phyloP scores from a whole-genome alignment of 1,284 basidiomycete genomes.

The Phaffia rhodozyma region DNA sequence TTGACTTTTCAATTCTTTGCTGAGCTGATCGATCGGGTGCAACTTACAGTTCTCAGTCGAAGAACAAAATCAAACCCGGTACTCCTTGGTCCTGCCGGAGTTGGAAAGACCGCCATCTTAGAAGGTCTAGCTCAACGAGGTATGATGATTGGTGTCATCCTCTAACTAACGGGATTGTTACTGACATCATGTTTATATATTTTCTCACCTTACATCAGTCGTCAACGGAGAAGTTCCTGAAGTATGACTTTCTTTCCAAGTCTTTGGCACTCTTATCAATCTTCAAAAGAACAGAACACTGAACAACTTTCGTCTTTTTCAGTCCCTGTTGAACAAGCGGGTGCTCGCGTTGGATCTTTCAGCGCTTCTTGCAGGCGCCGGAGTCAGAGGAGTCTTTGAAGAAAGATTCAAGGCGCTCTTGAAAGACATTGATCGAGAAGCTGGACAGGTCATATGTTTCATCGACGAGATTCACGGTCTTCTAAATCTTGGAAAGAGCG shows the following conservation, averaged over 20 bases:
- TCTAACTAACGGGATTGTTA: too few species aligned
- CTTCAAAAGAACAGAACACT: not conserved
- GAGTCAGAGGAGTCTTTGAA: slow-evolving; percentile 80
- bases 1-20: not conserved
- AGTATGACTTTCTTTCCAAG: slow-evolving; percentile 37
- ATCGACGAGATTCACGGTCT: slow-evolving; percentile 69
- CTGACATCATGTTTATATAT: slow-evolving; percentile 37
- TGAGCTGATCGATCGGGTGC: not conserved
- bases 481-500: slow-evolving; percentile 49
- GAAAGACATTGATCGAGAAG: slow-evolving; percentile 74
- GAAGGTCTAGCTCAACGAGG: slow-evolving; percentile 49
- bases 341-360: slow-evolving; percentile 71
- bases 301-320: not conserved
- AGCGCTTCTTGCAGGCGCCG: slow-evolving; percentile 71
- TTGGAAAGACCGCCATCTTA: slow-evolving; percentile 84
- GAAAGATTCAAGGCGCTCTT: slow-evolving; percentile 80
- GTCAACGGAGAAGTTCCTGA: slow-evolving; percentile 85
- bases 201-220: slow-evolving; percentile 36
- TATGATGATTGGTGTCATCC: too few species aligned
- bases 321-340: slow-evolving; percentile 70
- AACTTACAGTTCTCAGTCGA: slow-evolving; percentile 45
- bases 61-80: slow-evolving; percentile 83
- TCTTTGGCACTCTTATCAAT: not conserved
- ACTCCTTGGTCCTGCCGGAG: slow-evolving; percentile 50
- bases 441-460: slow-evolving; percentile 57